Evolutionary conservation across 345 rosid species (phyloP).

Genomic region (Dimocarpus longan): DNA sequence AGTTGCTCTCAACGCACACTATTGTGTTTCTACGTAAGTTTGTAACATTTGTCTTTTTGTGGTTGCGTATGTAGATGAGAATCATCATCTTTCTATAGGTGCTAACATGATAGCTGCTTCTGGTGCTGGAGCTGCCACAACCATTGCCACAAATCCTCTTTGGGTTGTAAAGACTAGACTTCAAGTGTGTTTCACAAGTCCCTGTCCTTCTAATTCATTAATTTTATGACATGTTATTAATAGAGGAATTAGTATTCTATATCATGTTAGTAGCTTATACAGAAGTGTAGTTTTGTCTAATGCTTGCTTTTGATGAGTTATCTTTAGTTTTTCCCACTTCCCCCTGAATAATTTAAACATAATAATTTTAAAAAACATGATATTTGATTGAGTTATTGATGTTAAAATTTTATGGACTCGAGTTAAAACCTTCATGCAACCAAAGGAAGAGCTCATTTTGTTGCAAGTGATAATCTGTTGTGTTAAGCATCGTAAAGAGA

Average conservation of each 20-base stretch:
- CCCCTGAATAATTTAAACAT: background rate
- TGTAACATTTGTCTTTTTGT: conserved; percentile 8
- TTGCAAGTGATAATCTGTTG: background rate
- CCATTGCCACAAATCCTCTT: conserved; percentile 79
- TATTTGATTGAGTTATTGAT: background rate
- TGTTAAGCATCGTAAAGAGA: background rate
- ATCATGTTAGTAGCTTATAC: background rate
- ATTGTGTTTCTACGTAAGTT: background rate
- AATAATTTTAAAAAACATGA: background rate
- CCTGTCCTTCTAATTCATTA: background rate
- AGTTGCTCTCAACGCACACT: background rate
- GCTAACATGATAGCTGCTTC: conserved; percentile 83
- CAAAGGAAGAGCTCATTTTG: background rate
- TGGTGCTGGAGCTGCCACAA: conserved; percentile 88
- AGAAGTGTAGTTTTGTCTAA: background rate
- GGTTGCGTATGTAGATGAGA: conserved; percentile 41
- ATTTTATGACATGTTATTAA: background rate
- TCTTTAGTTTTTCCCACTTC: background rate
- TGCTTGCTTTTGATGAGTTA: background rate
- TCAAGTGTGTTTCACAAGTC: conserved; percentile 49
- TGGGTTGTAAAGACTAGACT: conserved; percentile 97
- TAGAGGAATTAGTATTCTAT: background rate
- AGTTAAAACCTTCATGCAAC: background rate
- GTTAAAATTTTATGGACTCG: background rate
- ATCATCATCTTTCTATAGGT: conserved; percentile 62